A percentile compares a stretch with the other conserved stretches of the same genome.
phyloP scores from a whole-genome alignment of 2,329 filamentous ascomycete genomes.

The Colletotrichum echinochloae region DNA sequence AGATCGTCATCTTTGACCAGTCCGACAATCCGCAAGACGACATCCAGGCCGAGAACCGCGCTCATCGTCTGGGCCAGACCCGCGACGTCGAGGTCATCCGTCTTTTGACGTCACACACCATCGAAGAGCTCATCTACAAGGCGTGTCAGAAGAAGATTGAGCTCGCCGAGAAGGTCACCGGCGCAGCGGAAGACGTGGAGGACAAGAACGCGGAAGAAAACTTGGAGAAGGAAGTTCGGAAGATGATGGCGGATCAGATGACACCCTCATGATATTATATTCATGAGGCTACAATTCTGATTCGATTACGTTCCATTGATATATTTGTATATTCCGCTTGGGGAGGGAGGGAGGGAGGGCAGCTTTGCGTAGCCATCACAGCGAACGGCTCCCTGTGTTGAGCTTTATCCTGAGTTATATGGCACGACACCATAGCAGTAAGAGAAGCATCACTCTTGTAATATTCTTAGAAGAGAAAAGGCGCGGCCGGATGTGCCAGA shows the following conservation, averaged over 20 bases:
- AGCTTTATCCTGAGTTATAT: constrained; percentile 1
- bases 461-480: neutral
- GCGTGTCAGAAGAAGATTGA: constrained; percentile 94
- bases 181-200: constrained; percentile 49
- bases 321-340: neutral
- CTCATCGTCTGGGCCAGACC: constrained; percentile 93
- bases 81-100: constrained; percentile 91
- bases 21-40: constrained; percentile 99
- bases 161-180: constrained; percentile 75
- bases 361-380: neutral
- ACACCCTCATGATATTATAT: constrained; percentile 50
- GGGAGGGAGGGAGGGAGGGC: too few relatives aligned
- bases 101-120: constrained; percentile 82
- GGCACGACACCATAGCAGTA: neutral
- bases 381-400: neutral
- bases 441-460: neutral
- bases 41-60: constrained; percentile 97
- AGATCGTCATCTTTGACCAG: constrained; percentile 96
- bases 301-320: neutral
- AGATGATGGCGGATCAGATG: constrained; percentile 56
- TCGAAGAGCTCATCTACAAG: constrained; percentile 93
- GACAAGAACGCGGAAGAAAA: constrained; percentile 50
- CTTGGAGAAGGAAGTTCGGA: constrained; percentile 58
- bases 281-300: too few relatives aligned
- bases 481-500: neutral